These are phyloP conservation scores for Peronospora farinosa DNA, from an alignment of 352 stramenopile species.

Conservation along the genomic window DNA sequence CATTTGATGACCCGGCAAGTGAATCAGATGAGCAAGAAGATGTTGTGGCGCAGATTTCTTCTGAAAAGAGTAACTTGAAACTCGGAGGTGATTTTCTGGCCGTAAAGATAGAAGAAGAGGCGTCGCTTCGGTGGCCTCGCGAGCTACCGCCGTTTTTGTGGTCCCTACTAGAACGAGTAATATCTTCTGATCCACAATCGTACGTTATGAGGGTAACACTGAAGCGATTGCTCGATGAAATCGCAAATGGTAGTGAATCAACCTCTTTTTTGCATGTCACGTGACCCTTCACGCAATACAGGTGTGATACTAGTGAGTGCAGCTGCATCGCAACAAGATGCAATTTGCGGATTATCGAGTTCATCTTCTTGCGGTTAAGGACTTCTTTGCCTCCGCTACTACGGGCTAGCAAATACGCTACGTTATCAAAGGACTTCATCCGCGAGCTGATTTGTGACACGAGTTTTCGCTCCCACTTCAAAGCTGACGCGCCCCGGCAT, in stretches of 20 bases:
- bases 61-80: conserved; percentile 24
- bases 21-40: conserved; percentile 19
- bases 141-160: conserved; percentile 32
- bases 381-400: conserved; percentile 48
- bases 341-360: conserved; percentile 74
- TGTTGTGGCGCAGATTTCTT: conserved; percentile 20
- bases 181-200: conserved; percentile 43
- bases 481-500: conserved; percentile 36
- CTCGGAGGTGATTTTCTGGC: conserved; percentile 23
- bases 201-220: conserved; percentile 61
- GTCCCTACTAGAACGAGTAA: conserved; percentile 39
- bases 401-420: conserved; percentile 65
- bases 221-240: conserved; percentile 53
- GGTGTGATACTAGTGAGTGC: conserved; percentile 61
- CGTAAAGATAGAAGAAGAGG: conserved; percentile 27
- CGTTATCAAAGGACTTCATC: conserved; percentile 74
- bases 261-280: conserved; percentile 47
- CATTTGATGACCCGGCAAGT: conserved; percentile 6
- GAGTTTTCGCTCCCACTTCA: conserved; percentile 65
- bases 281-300: conserved; percentile 56
- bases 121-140: conserved; percentile 16
- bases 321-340: conserved; percentile 72
- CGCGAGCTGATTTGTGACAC: conserved; percentile 70
- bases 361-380: conserved; percentile 76
- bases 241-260: conserved; percentile 59